These are phyloP conservation scores for Colletotrichum sp. DNA, from an alignment of 2,329 filamentous ascomycete species.

Conservation along the genomic window DNA sequence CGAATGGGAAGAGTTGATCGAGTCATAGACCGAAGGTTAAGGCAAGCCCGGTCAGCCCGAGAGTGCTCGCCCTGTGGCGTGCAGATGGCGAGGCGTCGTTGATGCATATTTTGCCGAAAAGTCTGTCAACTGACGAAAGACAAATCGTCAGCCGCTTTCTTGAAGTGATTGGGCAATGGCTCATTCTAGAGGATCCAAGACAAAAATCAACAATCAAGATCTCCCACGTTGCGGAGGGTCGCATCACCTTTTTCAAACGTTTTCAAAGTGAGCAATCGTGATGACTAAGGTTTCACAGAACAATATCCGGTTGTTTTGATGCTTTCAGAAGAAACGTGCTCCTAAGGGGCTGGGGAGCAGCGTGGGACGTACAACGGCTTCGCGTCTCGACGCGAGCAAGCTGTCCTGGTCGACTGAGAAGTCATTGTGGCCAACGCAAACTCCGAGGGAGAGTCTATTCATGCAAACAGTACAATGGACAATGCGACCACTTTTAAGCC, in stretches of 20 bases:
- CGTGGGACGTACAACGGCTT: conserved; percentile 4
- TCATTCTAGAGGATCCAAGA: neutral
- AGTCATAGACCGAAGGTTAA: neutral
- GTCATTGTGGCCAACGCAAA: neutral
- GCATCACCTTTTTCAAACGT: neutral
- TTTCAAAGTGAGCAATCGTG: neutral
- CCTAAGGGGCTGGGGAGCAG: neutral
- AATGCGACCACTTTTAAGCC: neutral
- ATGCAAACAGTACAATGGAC: conserved; percentile 14
- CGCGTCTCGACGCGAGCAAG: neutral
- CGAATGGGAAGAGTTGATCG: neutral
- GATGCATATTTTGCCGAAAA: neutral
- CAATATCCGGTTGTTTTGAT: neutral
- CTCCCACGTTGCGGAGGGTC: neutral
- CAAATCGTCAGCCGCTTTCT: neutral
- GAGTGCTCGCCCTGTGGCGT: neutral
- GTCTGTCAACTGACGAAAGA: neutral
- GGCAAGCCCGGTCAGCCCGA: neutral
- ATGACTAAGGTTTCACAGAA: conserved; percentile 13
- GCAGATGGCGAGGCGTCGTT: neutral
- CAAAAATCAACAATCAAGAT: neutral
- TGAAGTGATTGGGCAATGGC: neutral
- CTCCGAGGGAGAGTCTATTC: conserved; percentile 1
- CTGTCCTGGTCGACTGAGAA: neutral
- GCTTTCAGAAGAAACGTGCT: conserved; percentile 9